phyloP scores from a whole-genome alignment of 441 rosid genomes.

The Manihot esculenta region DNA sequence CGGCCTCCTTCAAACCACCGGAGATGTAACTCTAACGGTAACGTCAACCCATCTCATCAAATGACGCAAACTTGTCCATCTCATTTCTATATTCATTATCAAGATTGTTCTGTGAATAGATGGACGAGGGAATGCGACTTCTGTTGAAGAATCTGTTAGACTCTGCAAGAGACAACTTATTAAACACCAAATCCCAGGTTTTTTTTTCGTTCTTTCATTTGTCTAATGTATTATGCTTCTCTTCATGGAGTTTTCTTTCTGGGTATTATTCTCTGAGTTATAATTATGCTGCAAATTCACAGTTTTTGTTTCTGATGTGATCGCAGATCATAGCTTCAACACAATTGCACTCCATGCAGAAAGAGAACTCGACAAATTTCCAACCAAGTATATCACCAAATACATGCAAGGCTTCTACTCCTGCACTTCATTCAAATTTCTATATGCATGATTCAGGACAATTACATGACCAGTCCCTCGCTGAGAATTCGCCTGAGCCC shows the following conservation, averaged over 20 bases:
- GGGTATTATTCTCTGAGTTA: background rate
- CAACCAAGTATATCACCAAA: background rate
- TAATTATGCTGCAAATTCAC: background rate
- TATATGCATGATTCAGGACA: too few relatives aligned
- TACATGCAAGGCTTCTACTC: background rate
- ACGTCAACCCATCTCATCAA: background rate
- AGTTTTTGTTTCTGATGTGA: background rate
- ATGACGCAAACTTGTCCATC: background rate
- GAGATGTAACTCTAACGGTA: constrained; percentile 7
- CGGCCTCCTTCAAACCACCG: constrained; percentile 25
- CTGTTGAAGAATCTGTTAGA: constrained; percentile 43
- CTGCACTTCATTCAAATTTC: too few relatives aligned
- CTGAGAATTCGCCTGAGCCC: background rate
- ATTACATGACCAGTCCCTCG: background rate
- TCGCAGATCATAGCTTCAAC: constrained; percentile 35
- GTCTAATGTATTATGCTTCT: background rate
- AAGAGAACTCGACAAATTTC: background rate
- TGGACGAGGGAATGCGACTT: constrained; percentile 31
- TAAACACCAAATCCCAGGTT: constrained; percentile 31
- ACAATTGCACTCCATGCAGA: constrained; percentile 18
- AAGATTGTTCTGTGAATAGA: constrained; percentile 16
- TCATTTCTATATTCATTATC: background rate
- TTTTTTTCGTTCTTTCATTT: background rate
- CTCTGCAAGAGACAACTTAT: constrained; percentile 30
- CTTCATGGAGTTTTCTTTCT: background rate